Percentiles rank a stretch among this genome's conserved stretches.
phyloP scores from a whole-genome alignment of 306 rosid genomes.

The Crotalaria pallida region DNA sequence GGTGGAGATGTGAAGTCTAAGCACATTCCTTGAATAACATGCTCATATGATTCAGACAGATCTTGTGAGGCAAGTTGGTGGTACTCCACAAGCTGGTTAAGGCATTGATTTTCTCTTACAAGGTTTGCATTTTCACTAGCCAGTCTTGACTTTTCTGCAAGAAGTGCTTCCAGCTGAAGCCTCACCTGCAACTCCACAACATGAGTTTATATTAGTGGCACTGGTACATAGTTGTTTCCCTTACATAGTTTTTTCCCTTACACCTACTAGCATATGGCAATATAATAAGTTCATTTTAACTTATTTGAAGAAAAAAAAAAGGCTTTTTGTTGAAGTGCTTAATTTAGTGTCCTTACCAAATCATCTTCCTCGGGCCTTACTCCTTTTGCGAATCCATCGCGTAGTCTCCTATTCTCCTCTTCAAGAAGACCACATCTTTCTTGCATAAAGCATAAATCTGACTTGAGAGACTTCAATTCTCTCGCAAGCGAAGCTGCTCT shows the following conservation, averaged over 20 bases:
- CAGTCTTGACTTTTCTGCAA: slow-evolving; percentile 84
- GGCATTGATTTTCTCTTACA: slow-evolving; percentile 86
- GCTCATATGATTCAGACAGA: slow-evolving; percentile 60
- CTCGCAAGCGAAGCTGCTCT: slow-evolving; percentile 78
- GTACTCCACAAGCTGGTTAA: slow-evolving; percentile 89
- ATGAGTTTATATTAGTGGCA: neutral
- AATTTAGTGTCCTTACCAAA: slow-evolving; percentile 53
- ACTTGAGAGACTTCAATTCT: slow-evolving; percentile 67
- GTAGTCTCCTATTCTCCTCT: slow-evolving; percentile 79
- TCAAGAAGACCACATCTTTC: slow-evolving; percentile 71
- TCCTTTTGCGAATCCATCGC: slow-evolving; percentile 69
- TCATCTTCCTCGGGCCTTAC: slow-evolving; percentile 90
- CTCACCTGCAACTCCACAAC: slow-evolving; percentile 53
- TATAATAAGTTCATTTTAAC: too few species aligned
- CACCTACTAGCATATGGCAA: too few species aligned
- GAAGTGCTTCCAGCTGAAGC: slow-evolving; percentile 92
- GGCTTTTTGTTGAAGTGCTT: too few species aligned
- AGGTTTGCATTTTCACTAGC: slow-evolving; percentile 87
- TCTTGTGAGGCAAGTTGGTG: slow-evolving; percentile 84
- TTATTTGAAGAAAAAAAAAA: too few species aligned
- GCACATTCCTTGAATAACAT: slow-evolving; percentile 67
- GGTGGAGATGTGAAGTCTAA: slow-evolving; percentile 86
- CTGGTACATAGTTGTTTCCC: too few species aligned
- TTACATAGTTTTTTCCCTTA: too few species aligned
- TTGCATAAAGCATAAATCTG: slow-evolving; percentile 72